These are phyloP conservation scores for Emericellopsis cladophorae DNA, from an alignment of 2,329 filamentous ascomycete species.

Conservation along the genomic window DNA sequence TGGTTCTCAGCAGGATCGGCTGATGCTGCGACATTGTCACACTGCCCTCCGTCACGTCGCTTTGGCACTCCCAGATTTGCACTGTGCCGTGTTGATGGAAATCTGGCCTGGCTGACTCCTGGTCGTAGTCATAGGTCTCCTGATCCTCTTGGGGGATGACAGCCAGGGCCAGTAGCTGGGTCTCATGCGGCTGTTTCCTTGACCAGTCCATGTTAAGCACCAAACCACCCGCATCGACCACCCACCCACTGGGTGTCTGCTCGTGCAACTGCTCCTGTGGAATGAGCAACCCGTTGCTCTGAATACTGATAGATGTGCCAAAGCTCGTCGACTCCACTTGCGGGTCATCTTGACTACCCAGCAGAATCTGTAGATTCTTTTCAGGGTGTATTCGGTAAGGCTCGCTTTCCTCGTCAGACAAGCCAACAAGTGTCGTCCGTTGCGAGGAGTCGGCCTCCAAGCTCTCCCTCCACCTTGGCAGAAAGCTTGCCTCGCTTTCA, in stretches of 20 bases:
- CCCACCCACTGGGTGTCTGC: slow-evolving; percentile 28
- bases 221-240: slow-evolving; percentile 41
- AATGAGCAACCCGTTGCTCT: slow-evolving; percentile 15
- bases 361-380: slow-evolving; percentile 18
- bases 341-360: slow-evolving; percentile 17
- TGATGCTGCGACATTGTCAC: slow-evolving; percentile 16
- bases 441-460: background rate
- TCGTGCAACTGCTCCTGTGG: slow-evolving; percentile 12
- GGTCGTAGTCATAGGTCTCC: slow-evolving; percentile 24
- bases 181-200: slow-evolving; percentile 11
- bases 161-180: slow-evolving; percentile 38
- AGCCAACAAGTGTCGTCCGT: background rate
- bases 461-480: background rate
- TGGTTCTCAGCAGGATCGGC: slow-evolving; percentile 26
- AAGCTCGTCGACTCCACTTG: slow-evolving; percentile 15
- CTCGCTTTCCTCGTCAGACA: background rate
- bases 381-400: slow-evolving; percentile 2
- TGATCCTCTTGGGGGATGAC: slow-evolving; percentile 38
- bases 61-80: slow-evolving; percentile 37
- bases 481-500: background rate
- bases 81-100: slow-evolving; percentile 31
- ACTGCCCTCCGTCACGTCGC: slow-evolving; percentile 14
- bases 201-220: slow-evolving; percentile 41
- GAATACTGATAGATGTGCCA: slow-evolving; percentile 11
- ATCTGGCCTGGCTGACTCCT: slow-evolving; percentile 20